Evolutionary conservation across 2,329 filamentous ascomycete species (phyloP).

Genomic region (Pseudogymnoascus sp.): DNA sequence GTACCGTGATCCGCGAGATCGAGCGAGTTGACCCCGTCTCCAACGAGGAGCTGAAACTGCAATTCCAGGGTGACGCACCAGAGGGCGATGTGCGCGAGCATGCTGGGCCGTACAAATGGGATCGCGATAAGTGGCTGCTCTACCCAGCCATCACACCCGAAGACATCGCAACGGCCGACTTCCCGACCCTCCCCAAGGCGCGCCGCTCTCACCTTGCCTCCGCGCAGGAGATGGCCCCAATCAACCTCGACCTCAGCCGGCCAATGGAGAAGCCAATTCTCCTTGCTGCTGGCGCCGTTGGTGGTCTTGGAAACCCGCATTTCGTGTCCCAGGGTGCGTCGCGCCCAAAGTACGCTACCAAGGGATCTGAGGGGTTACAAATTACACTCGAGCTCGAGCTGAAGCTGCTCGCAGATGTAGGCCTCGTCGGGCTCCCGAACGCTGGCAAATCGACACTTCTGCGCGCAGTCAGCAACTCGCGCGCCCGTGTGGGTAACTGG

Average conservation of each 20-base stretch:
- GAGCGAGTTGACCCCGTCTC: conserved; percentile 68
- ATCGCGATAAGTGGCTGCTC: conserved; percentile 71
- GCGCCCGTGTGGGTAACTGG: conserved; percentile 86
- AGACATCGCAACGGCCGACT: conserved; percentile 52
- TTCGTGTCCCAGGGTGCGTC: conserved; percentile 71
- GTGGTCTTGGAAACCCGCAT: conserved; percentile 88
- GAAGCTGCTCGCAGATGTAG: conserved; percentile 90
- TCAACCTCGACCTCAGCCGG: conserved; percentile 64
- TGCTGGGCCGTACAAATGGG: conserved; percentile 32
- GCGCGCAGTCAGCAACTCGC: conserved; percentile 77
- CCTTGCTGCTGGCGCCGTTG: conserved; percentile 78
- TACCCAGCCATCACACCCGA: conserved; percentile 74
- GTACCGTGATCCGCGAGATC: conserved; percentile 81
- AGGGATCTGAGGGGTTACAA: conserved; percentile 70
- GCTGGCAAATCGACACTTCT: conserved; percentile 92
- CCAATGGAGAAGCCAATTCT: conserved; percentile 79
- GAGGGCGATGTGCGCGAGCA: conserved; percentile 20
- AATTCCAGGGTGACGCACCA: conserved; percentile 18
- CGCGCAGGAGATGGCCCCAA: conserved; percentile 60
- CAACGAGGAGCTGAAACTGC: conserved; percentile 49
- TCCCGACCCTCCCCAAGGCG: conserved; percentile 48
- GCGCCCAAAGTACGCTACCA: conserved; percentile 80
- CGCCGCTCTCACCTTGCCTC: conserved; percentile 47
- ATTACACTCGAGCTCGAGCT: conserved; percentile 81
- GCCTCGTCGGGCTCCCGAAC: conserved; percentile 89